Conservation (phyloP, 345 rosid genomes). For the Balakata baccata region DNA sequence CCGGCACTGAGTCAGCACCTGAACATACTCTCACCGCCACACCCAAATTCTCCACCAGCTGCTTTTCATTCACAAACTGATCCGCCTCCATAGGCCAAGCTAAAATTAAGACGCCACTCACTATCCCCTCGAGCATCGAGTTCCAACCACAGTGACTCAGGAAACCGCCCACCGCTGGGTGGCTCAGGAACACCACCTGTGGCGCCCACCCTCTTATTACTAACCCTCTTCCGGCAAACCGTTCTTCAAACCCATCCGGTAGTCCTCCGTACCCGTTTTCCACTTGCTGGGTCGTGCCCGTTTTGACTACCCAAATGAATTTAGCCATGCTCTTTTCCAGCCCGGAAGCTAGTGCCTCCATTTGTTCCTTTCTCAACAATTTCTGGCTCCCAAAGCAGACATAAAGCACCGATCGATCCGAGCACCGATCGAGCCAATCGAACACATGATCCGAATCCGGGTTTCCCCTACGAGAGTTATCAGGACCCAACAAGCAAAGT, state of each 20-base stretch:
- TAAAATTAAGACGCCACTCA: conserved; percentile 43
- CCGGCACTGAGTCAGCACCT: conserved; percentile 51
- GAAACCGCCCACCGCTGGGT: conserved; percentile 55
- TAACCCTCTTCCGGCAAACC: conserved; percentile 40
- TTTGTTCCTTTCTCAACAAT: conserved; percentile 36
- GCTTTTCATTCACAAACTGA: conserved; percentile 49
- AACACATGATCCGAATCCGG: conserved; percentile 14
- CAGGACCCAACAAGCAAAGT: conserved; percentile 39
- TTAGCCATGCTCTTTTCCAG: conserved; percentile 49
- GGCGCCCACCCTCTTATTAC: conserved; percentile 58
- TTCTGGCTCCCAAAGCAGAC: conserved; percentile 69
- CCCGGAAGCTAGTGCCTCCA: conserved; percentile 48
- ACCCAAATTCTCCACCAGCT: conserved; percentile 55
- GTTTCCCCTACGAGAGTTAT: conserved; percentile 1
- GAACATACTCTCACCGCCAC: conserved; percentile 46
- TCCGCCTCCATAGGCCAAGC: conserved; percentile 81
- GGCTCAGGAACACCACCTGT: conserved; percentile 47
- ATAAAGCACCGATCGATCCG: conserved; percentile 50
- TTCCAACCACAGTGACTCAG: conserved; percentile 82
- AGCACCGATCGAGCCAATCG: conserved; percentile 56
- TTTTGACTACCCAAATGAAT: conserved; percentile 60
- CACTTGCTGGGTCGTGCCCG: conserved; percentile 22
- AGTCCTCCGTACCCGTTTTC: conserved; percentile 24
- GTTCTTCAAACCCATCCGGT: conserved; percentile 49
- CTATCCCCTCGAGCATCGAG: conserved; percentile 60